Conservation (phyloP, 2,329 filamentous ascomycete species). For the Exophiala aquamarina region DNA sequence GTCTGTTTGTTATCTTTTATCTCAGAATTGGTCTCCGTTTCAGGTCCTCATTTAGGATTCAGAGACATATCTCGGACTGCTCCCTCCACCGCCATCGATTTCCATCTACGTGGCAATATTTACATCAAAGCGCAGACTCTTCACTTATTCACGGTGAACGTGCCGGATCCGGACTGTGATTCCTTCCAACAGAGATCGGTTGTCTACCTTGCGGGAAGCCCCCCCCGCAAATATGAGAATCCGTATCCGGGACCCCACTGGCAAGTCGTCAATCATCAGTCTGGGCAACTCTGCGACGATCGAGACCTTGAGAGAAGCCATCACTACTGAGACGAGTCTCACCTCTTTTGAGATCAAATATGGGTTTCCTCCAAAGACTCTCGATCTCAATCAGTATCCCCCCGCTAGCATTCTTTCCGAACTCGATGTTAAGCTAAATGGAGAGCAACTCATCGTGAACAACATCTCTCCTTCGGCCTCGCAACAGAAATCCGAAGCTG, state of each 20-base stretch:
- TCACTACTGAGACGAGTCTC: conserved; percentile 63
- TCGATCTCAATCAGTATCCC: conserved; percentile 60
- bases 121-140: too few species aligned
- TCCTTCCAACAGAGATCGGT: neutral
- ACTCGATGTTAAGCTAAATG: conserved; percentile 62
- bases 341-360: conserved; percentile 74
- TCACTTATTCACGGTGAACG: too few species aligned
- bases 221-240: conserved; percentile 63
- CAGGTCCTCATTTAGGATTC: neutral
- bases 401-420: conserved; percentile 52
- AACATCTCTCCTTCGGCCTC: conserved; percentile 33
- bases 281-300: conserved; percentile 64
- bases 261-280: conserved; percentile 64
- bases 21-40: too few species aligned
- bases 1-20: too few species aligned
- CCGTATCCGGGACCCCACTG: conserved; percentile 72
- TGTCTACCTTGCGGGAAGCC: too few species aligned
- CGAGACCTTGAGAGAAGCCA: conserved; percentile 40
- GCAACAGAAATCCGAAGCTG: conserved; percentile 29
- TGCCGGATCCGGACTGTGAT: too few species aligned
- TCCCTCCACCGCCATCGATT: neutral
- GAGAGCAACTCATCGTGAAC: conserved; percentile 67
- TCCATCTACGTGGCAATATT: neutral
- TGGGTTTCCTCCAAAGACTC: conserved; percentile 74
- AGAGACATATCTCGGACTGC: neutral